Base-by-base conservation (phyloP, 768 basidiomycete species). In the Amanita thiersii region DNA sequence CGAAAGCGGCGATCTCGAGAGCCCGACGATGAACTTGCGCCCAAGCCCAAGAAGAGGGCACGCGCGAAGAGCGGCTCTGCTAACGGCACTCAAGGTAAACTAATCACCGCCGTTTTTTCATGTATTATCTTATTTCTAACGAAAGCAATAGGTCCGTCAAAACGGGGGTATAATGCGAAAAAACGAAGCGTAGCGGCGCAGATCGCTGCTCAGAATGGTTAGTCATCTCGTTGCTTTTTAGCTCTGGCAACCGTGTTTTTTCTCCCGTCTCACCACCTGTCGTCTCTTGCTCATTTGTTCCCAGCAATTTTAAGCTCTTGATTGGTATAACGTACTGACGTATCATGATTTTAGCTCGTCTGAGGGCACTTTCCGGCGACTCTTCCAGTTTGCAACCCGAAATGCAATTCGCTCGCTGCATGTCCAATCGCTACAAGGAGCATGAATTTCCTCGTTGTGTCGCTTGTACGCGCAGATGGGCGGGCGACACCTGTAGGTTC, bases 401-500 rank as follows among this genome's bases (percentile, higher is more conserved):
- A 53, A 64, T 82, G 18, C 86, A 89, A 45, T 79, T 77, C 46
- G 80, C 85, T 2, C 74, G 86, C 4, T 89, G 86, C 63, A 89
- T 89, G 86, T 86, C 86, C 0, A 82, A 77, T 51, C 72, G 82
- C 36, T 88, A 87, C 56, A 75, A 74, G 47, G 61, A 66, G 32
- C 83, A 86, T 49, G 67, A 72, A 39, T 85, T 87, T 58, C 82
- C 86, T 29, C 79, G 82, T 10, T 89, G 86, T 52, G 81, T 88
- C 25, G 81, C 85, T 2, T 89, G 86, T 57, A 87, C 81, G 24
- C 79, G 86, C 30, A 80, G 86, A 17, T 88, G 86, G 86, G 85
- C 85, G 1, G 86, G 86, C 29, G 86, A 89, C 55, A 87, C 85
- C 2, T 89, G 86, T 54, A 79, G 86, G 18, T 89, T 89, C 60